phyloP scores from a whole-genome alignment of 2,329 filamentous ascomycete genomes.

The Botrytis medusae region DNA sequence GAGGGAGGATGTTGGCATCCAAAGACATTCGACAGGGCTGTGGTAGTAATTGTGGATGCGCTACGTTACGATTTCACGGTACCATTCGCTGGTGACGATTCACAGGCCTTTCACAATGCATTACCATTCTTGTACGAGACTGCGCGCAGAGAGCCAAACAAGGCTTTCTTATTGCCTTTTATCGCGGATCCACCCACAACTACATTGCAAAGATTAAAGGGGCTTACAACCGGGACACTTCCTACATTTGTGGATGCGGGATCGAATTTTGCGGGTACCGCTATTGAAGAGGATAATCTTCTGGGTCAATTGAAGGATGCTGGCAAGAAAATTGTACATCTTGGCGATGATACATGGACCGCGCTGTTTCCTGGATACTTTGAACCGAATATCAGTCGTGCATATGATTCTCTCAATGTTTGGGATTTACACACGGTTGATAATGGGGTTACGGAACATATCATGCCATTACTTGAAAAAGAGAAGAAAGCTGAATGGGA shows the following conservation, averaged over 20 bases:
- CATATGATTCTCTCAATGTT: slow-evolving; percentile 97
- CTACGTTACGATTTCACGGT: slow-evolving; percentile 96
- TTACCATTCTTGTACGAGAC: slow-evolving; percentile 85
- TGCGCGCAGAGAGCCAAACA: slow-evolving; percentile 68
- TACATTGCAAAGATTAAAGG: slow-evolving; percentile 89
- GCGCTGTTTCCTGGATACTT: slow-evolving; percentile 93
- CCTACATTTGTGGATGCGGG: slow-evolving; percentile 93
- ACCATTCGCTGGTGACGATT: slow-evolving; percentile 54
- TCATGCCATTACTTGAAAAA: slow-evolving; percentile 75
- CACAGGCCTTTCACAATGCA: slow-evolving; percentile 75
- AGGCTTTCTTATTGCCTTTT: slow-evolving; percentile 89
- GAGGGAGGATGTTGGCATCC: slow-evolving; percentile 93
- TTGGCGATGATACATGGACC: slow-evolving; percentile 98
- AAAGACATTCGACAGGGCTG: slow-evolving; percentile 86
- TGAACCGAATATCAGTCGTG: slow-evolving; percentile 76
- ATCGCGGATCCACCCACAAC: slow-evolving; percentile 96
- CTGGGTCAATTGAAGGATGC: slow-evolving; percentile 62
- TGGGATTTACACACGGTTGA: slow-evolving; percentile 98
- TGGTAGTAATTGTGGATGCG: slow-evolving; percentile 89
- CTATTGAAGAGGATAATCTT: slow-evolving; percentile 89
- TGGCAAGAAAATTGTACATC: slow-evolving; percentile 79
- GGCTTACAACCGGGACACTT: slow-evolving; percentile 89
- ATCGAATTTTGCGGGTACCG: slow-evolving; percentile 91
- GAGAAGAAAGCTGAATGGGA: slow-evolving; percentile 76
- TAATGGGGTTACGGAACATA: slow-evolving; percentile 87